These are phyloP conservation scores for Rugonectria rugulosa DNA, from an alignment of 2,329 filamentous ascomycete genomes.

Conservation along the genomic window DNA sequence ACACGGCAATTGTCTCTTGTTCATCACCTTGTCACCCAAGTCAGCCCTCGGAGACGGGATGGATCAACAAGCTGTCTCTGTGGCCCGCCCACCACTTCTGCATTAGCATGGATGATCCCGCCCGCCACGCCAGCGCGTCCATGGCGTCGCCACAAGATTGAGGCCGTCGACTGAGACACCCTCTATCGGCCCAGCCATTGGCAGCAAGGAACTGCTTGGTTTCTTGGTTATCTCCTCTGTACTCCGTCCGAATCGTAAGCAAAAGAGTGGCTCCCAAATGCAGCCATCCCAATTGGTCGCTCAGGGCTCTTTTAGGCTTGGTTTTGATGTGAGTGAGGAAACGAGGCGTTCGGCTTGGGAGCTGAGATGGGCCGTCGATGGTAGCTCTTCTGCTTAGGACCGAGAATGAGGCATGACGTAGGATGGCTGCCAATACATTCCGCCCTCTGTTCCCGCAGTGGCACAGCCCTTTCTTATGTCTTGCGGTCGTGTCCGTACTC, in stretches of 20 bases:
- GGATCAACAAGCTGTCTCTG: background rate
- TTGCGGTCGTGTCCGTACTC: no score
- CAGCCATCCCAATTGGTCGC: slow-evolving; percentile 16
- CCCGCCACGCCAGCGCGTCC: slow-evolving; percentile 12
- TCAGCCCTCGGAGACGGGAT: background rate
- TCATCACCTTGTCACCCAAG: no score
- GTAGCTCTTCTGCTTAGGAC: background rate
- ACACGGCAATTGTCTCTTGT: slow-evolving; percentile 9
- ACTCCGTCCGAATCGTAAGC: no score
- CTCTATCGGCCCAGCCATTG: background rate
- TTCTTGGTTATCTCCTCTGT: no score
- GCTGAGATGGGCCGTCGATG: slow-evolving; percentile 10
- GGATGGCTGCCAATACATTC: no score
- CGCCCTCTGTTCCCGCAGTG: no score
- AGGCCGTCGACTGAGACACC: slow-evolving; percentile 25
- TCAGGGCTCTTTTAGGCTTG: background rate
- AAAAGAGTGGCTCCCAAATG: slow-evolving; percentile 4
- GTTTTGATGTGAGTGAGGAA: background rate
- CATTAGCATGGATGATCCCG: slow-evolving; percentile 27
- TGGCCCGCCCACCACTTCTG: background rate
- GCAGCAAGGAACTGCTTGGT: slow-evolving; percentile 3
- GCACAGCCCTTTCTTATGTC: no score
- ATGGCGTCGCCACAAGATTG: background rate
- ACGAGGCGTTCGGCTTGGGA: slow-evolving; percentile 17
- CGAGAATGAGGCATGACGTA: background rate